Conservation (phyloP, 1,284 basidiomycete species). For the Ceratobasidium sp. region DNA sequence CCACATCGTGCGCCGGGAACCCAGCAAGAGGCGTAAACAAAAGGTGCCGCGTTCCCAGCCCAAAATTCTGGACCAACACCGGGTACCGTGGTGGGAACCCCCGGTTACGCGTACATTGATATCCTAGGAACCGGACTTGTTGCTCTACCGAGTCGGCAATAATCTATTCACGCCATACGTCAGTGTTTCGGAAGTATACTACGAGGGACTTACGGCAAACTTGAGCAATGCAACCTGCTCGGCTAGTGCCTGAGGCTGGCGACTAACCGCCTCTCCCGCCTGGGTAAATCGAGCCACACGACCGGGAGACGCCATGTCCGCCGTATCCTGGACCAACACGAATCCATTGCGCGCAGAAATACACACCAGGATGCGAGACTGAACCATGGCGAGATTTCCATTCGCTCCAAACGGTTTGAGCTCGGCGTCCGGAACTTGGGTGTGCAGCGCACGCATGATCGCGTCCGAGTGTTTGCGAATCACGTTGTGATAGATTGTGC, state of each 20-base stretch:
- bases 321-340: conserved; percentile 38
- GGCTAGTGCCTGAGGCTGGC: conserved; percentile 35
- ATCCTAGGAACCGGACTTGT: conserved; percentile 43
- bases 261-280: conserved; percentile 78
- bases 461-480: conserved; percentile 66
- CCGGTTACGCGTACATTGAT: not conserved
- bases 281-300: conserved; percentile 45
- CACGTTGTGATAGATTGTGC: conserved; percentile 63
- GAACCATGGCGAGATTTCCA: conserved; percentile 15
- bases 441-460: conserved; percentile 53
- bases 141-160: conserved; percentile 38
- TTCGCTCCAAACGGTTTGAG: conserved; percentile 13
- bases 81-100: conserved; percentile 19
- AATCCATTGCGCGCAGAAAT: conserved; percentile 18
- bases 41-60: conserved; percentile 59
- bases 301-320: conserved; percentile 32
- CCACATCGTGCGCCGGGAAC: conserved; percentile 75
- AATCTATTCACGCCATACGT: conserved; percentile 2
- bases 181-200: not conserved
- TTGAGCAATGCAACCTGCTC: conserved; percentile 25
- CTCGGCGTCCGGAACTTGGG: conserved; percentile 23
- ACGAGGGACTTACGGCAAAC: conserved; percentile 23
- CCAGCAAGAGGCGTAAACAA: conserved; percentile 74
- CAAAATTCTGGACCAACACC: conserved; percentile 70
- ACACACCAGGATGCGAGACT: conserved; percentile 28